Base-by-base conservation (phyloP, 2,329 filamentous ascomycete species). In the Apiospora sp. region DNA sequence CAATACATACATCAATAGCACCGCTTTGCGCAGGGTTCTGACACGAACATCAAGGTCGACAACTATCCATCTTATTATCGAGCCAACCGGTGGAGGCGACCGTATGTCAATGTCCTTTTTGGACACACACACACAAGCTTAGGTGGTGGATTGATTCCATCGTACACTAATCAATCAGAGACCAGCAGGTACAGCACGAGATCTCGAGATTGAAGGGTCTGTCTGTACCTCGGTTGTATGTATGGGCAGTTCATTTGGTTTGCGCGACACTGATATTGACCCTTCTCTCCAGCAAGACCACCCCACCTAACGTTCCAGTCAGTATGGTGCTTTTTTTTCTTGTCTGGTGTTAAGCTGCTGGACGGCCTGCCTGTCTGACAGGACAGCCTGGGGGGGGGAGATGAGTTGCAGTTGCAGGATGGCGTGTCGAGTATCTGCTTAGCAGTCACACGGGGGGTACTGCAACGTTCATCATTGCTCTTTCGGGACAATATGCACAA, bases 381-480 rank as follows among this genome's bases (percentile, higher is more conserved):
- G 54, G 54, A 34, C 5, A 68, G 67, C 41, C n/a, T 37, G 67
- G 24, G 16, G 43, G 43, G 19, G 19, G 34, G 44, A 34, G 44
- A 49, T 19, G 7, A 49, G 67, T 49, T 14, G 13, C 44, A 37
- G 67, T 49, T 49, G 44, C 67, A 49, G 19, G 67, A 48, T 49
- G 67, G 67, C 43, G 67, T 34, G 27, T 46, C 48, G 24, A 48
- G 67, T 49, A 49, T 49, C 43, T 49, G 48, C 48, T 49, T 37
- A 46, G 44, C 44, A 34, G 67, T 69, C 67, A 69, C 67, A 49
- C 44, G 67, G 44, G 67, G 19, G 67, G 67, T 30, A 34, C 48
- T 69, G 44, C 67, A 69, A 44, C 43, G 67, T 48, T 8, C 67
- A 69, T 69, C 67, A 49, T 49, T 69, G 67, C 67, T 69, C 48